Percentiles rank a stretch among this genome's conserved stretches.
phyloP scores from a whole-genome alignment of 768 basidiomycete species.

The Leccinum sublutescens region DNA sequence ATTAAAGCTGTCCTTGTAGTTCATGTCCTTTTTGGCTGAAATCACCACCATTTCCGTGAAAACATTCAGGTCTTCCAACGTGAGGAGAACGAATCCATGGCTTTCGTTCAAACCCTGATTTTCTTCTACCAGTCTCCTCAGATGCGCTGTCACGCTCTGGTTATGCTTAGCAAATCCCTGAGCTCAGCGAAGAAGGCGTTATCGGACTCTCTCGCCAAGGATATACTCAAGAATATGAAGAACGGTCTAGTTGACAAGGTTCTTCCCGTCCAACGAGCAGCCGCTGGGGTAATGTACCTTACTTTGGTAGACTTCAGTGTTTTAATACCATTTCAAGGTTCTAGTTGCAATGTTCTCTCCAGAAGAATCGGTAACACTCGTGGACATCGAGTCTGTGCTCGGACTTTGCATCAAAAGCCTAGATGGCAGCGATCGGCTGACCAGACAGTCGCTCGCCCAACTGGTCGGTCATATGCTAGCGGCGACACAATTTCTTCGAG shows the following conservation, averaged over 20 bases:
- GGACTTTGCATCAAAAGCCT: conserved; percentile 66
- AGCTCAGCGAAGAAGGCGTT: conserved; percentile 78
- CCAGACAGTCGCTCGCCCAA: conserved; percentile 74
- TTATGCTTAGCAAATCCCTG: conserved; percentile 78
- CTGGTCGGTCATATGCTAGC: conserved; percentile 84
- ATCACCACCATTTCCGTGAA: conserved; percentile 65
- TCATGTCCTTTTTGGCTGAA: conserved; percentile 95
- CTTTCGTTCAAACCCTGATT: conserved; percentile 7
- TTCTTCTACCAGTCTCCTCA: conserved; percentile 59
- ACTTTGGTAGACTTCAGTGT: background rate
- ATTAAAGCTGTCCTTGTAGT: conserved; percentile 42
- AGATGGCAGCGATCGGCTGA: conserved; percentile 80
- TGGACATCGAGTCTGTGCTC: conserved; percentile 79
- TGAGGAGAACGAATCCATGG: conserved; percentile 35
- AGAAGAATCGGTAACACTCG: conserved; percentile 51
- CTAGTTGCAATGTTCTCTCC: conserved; percentile 58
- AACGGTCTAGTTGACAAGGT: conserved; percentile 77
- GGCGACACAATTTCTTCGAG: conserved; percentile 71
- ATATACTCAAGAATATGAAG: conserved; percentile 82
- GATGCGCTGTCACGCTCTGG: conserved; percentile 77
- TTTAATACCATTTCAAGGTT: conserved; percentile 38
- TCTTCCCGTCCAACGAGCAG: conserved; percentile 80
- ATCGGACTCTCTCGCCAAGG: conserved; percentile 73
- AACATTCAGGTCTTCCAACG: conserved; percentile 69
- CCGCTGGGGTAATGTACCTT: conserved; percentile 58